Conservation (phyloP, 805 yeast genomes). For the Vanderwaltozyma yarrowii region DNA sequence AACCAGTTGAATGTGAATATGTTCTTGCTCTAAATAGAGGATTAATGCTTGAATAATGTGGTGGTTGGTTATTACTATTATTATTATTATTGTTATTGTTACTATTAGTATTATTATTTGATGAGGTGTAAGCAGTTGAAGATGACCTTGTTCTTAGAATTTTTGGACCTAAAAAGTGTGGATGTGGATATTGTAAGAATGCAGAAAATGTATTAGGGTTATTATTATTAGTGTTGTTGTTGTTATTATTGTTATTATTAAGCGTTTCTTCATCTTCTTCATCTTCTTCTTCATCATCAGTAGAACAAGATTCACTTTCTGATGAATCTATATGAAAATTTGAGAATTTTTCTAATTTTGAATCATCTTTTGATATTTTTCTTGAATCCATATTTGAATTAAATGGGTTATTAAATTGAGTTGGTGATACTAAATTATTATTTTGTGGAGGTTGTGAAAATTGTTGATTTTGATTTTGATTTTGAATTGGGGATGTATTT, state of each 20-base stretch:
- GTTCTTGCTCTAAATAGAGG: conserved; percentile 3
- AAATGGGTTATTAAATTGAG: not conserved
- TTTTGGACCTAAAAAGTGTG: conserved; percentile 1
- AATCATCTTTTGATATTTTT: not conserved
- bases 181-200: conserved; percentile 1
- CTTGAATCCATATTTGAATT: not conserved
- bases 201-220: not conserved
- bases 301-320: conserved; percentile 20
- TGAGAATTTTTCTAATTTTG: conserved; percentile 2
- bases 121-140: conserved; percentile 4
- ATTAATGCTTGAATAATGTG: not conserved
- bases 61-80: not conserved
- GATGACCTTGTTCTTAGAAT: conserved; percentile 12
- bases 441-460: not conserved
- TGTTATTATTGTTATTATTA: no score
- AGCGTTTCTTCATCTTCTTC: not conserved
- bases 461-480: not conserved
- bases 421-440: not conserved
- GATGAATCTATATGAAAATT: conserved; percentile 23
- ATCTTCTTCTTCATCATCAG: conserved; percentile 18
- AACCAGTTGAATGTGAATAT: conserved; percentile 1
- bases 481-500: not conserved
- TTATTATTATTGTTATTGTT: conserved; percentile 7
- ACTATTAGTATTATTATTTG: conserved; percentile 4
- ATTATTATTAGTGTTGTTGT: not conserved